Evolutionary conservation across 441 rosid species (phyloP).

Genomic region (Biscutella laevigata): DNA sequence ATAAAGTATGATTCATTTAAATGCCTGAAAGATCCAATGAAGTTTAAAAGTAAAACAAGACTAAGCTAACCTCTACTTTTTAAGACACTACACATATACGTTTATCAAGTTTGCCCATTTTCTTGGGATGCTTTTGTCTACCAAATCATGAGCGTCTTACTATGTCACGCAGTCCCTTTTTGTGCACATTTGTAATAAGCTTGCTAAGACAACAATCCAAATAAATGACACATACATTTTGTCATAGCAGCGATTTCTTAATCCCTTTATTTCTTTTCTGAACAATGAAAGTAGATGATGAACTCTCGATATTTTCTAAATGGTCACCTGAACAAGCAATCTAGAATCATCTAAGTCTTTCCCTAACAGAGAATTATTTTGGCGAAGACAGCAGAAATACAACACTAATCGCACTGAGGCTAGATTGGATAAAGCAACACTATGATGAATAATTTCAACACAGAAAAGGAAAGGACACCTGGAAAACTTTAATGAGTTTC

Average conservation of each 20-base stretch:
- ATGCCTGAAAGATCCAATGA: slow-evolving; percentile 1
- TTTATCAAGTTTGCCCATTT: not conserved
- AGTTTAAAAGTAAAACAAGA: not conserved
- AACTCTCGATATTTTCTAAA: not conserved
- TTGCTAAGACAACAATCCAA: slow-evolving; percentile 3
- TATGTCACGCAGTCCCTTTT: not conserved
- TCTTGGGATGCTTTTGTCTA: slow-evolving; percentile 1
- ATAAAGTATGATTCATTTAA: not conserved
- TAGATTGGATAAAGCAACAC: slow-evolving; percentile 4
- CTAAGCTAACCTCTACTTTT: not conserved
- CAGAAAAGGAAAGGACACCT: slow-evolving; percentile 39
- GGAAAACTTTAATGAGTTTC: slow-evolving; percentile 95
- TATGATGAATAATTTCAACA: slow-evolving; percentile 8
- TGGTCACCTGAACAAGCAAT: slow-evolving; percentile 6
- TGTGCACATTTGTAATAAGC: not conserved
- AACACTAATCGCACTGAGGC: not conserved
- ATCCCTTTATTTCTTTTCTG: not conserved
- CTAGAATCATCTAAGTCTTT: slow-evolving; percentile 2
- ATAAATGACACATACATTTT: not conserved
- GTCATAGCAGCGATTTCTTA: not conserved
- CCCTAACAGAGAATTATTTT: not conserved
- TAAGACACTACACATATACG: not conserved
- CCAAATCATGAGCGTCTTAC: slow-evolving; percentile 11
- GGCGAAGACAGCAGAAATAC: not conserved
- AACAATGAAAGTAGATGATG: not conserved